These are phyloP conservation scores for Metarhizium rileyi DNA, from an alignment of 2,329 filamentous ascomycete species.

Conservation along the genomic window DNA sequence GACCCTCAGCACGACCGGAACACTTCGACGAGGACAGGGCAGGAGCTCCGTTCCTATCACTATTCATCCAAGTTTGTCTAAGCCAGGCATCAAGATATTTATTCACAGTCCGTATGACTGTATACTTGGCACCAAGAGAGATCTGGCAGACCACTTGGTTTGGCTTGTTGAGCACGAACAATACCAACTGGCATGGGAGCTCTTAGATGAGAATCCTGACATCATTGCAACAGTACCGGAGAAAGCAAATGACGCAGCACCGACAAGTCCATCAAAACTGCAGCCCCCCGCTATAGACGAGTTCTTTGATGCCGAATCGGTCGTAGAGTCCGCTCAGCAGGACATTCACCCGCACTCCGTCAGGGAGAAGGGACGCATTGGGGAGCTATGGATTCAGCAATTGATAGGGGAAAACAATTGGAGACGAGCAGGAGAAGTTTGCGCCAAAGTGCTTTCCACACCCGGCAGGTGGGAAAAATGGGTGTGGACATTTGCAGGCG, in stretches of 20 bases:
- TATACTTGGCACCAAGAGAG: constrained; percentile 80
- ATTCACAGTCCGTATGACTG: constrained; percentile 96
- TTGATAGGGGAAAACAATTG: constrained; percentile 68
- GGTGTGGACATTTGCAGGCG: constrained; percentile 85
- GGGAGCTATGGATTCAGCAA: constrained; percentile 87
- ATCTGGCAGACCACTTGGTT: constrained; percentile 71
- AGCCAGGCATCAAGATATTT: constrained; percentile 64
- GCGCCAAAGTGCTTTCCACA: constrained; percentile 71
- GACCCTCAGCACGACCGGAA: constrained; percentile 24
- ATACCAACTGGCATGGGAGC: constrained; percentile 79
- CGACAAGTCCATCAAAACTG: constrained; percentile 32
- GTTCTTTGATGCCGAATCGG: constrained; percentile 60
- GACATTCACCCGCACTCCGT: constrained; percentile 57
- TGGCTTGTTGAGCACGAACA: constrained; percentile 79
- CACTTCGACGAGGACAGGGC: constrained; percentile 17
- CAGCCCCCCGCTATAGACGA: constrained; percentile 39
- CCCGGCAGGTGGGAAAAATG: constrained; percentile 87
- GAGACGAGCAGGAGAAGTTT: constrained; percentile 67
- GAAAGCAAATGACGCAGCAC: constrained; percentile 27
- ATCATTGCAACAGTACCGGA: constrained; percentile 38
- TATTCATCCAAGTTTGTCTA: constrained; percentile 44
- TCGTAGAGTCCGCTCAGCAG: constrained; percentile 48
- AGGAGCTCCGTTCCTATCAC: constrained; percentile 20
- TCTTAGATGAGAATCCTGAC: constrained; percentile 82
- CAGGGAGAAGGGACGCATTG: constrained; percentile 82